Evolutionary conservation across 768 basidiomycete genomes (phyloP), one percentile per base, ranked within the genome.

Genomic region (Rhodocollybia butyracea): DNA sequence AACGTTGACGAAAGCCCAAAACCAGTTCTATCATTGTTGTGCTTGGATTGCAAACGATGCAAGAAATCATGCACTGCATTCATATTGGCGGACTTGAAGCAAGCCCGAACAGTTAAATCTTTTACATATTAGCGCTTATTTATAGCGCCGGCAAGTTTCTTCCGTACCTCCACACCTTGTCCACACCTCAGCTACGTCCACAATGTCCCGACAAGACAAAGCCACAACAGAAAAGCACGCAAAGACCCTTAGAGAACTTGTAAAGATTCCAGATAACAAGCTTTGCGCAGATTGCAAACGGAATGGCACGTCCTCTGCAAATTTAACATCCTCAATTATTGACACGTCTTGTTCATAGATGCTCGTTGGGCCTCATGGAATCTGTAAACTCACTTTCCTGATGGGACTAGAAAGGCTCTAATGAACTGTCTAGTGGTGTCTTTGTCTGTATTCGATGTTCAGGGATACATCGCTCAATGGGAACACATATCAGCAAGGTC

Each of bases 311-410:
- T 42, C 59, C 53, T 42, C 54, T 48, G 13, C 27, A 40, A 30
- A n/a, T 4, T 17, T 56, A n/a, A n/a, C 26, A 40, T 34, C 54
- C 32, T 30, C 51, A 54, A 26, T 22, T 12, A 59, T 34, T 54
- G 26, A 51, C 11, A 30, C 58, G 40, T 50, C 40, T 46, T 45
- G 38, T 47, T 24, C 47, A 15, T 60, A 97, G 95, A 98, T 78
- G 92, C 96, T 41, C 81, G 96, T 63, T 99, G 96, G 96, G 96
- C 96, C 40, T 94, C 93, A 7, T 97, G 94, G 90, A 98, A 98
- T 69, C 71, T 98, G 90, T 93, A 66, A 53, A 34, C 41, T 24
- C 8, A 7, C n/a, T 60, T 85, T 64, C 47, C 29, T 22, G 24
- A 32, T 43, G 39, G 12, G 57, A 13, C 51, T 8, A 36, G 27